Evolutionary conservation across 2,329 filamentous ascomycete species (phyloP).

Genomic region (Penicillium palitans): DNA sequence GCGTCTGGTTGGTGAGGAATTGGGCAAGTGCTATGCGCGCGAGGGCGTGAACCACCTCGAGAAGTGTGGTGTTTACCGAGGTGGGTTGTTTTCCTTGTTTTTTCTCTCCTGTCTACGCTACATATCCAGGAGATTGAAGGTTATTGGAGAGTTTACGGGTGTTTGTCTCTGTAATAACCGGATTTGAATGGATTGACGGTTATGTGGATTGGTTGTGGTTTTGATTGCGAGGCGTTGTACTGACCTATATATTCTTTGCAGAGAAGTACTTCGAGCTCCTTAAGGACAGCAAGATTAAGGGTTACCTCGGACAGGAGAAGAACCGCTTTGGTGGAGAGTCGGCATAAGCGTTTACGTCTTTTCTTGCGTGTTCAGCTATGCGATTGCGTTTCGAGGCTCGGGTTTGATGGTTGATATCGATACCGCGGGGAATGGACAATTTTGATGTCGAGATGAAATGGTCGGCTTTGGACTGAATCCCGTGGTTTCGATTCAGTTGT

Average conservation of each 20-base stretch:
- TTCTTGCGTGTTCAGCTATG: slow-evolving; percentile 8
- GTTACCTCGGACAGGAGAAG: slow-evolving; percentile 64
- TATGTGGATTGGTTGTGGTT: not conserved
- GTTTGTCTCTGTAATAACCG: not conserved
- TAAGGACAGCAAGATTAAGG: slow-evolving; percentile 62
- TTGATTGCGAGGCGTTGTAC: not conserved
- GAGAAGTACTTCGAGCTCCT: slow-evolving; percentile 66
- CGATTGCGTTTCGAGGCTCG: not conserved
- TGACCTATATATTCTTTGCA: slow-evolving; percentile 32
- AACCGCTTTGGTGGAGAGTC: slow-evolving; percentile 52
- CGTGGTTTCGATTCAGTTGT: not conserved
- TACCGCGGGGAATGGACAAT: not conserved
- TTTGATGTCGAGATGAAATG: not conserved
- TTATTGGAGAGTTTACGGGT: not conserved
- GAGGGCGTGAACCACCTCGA: slow-evolving; percentile 68
- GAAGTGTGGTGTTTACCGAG: slow-evolving; percentile 66
- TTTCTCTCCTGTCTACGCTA: not conserved
- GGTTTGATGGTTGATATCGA: slow-evolving; percentile 1
- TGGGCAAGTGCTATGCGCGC: slow-evolving; percentile 65
- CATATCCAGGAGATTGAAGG: not conserved
- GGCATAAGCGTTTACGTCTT: slow-evolving; percentile 19
- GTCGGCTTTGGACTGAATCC: not conserved
- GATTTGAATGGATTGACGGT: not conserved
- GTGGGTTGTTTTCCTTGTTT: slow-evolving; percentile 44
- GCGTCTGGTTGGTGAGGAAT: slow-evolving; percentile 63